phyloP scores from a whole-genome alignment of 73 alveolate species.

The Paramecium pentaurelia region DNA sequence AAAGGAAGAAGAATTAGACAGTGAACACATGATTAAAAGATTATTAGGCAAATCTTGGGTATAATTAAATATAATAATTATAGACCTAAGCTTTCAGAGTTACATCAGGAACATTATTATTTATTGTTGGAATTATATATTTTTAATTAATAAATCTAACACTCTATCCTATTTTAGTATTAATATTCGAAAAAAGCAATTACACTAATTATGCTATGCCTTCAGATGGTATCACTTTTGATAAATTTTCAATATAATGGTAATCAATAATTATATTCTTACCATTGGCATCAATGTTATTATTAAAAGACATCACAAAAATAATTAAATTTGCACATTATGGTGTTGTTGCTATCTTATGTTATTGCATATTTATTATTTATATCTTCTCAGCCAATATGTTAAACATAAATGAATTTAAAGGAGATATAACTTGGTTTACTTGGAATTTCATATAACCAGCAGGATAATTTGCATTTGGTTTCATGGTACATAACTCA shows the following conservation, averaged over 20 bases:
- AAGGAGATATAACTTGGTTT: background rate
- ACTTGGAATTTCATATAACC: constrained; percentile 28
- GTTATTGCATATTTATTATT: constrained; percentile 25
- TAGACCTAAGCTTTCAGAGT: background rate
- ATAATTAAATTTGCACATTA: constrained; percentile 58
- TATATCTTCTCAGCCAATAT: constrained; percentile 25
- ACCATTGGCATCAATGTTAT: constrained; percentile 15
- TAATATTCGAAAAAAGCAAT: constrained; percentile 11
- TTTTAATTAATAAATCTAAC: constrained; percentile 45
- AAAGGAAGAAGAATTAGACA: constrained; percentile 38
- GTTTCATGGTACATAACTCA: constrained; percentile 60
- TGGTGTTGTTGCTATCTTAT: constrained; percentile 55
- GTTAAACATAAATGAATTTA: background rate
- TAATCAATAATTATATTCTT: constrained; percentile 24
- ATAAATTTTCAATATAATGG: constrained; percentile 56
- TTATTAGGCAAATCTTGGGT: constrained; percentile 38
- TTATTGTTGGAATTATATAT: constrained; percentile 56
- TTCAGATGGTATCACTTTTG: constrained; percentile 9
- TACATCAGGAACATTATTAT: constrained; percentile 45
- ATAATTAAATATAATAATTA: background rate
- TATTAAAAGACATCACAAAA: constrained; percentile 36
- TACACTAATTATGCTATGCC: background rate
- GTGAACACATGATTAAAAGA: constrained; percentile 37
- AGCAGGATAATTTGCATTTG: constrained; percentile 58
- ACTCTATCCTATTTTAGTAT: constrained; percentile 20